These are phyloP conservation scores for Nicotiana rustica DNA, from an alignment of 305 asterid genomes.

Conservation along the genomic window DNA sequence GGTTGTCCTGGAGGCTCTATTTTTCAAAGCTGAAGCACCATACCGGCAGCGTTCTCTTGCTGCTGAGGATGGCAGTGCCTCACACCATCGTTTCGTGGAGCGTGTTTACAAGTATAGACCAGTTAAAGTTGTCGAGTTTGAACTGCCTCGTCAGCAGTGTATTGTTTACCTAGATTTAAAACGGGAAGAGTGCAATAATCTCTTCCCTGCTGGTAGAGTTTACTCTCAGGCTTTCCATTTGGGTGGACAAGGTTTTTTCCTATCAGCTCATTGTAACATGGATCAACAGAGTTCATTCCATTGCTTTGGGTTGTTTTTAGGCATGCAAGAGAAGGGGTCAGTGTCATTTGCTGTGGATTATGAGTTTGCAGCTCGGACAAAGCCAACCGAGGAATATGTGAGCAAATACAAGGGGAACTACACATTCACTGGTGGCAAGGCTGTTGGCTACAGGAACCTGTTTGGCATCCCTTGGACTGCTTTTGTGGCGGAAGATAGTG, in stretches of 20 bases:
- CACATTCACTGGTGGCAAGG: constrained; percentile 39
- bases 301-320: constrained; percentile 38
- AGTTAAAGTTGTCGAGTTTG: constrained; percentile 35
- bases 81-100: constrained; percentile 25
- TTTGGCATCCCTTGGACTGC: constrained; percentile 35
- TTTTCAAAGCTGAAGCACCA: constrained; percentile 41
- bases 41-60: constrained; percentile 33
- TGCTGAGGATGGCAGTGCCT: constrained; percentile 31
- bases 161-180: constrained; percentile 38
- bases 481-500: constrained; percentile 31
- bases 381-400: constrained; percentile 34
- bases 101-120: constrained; percentile 40
- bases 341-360: constrained; percentile 38
- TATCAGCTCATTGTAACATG: constrained; percentile 41
- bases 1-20: constrained; percentile 35
- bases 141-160: constrained; percentile 36
- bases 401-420: constrained; percentile 38
- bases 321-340: constrained; percentile 37
- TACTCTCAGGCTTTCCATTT: constrained; percentile 41
- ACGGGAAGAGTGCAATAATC: constrained; percentile 34
- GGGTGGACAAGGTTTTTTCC: constrained; percentile 38
- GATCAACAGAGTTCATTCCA: constrained; percentile 36
- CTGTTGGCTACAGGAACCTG: constrained; percentile 38
- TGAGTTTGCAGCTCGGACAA: constrained; percentile 38
- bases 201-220: constrained; percentile 37